phyloP scores from a whole-genome alignment of 495 filamentous ascomycete species.

The Collariella sp. region DNA sequence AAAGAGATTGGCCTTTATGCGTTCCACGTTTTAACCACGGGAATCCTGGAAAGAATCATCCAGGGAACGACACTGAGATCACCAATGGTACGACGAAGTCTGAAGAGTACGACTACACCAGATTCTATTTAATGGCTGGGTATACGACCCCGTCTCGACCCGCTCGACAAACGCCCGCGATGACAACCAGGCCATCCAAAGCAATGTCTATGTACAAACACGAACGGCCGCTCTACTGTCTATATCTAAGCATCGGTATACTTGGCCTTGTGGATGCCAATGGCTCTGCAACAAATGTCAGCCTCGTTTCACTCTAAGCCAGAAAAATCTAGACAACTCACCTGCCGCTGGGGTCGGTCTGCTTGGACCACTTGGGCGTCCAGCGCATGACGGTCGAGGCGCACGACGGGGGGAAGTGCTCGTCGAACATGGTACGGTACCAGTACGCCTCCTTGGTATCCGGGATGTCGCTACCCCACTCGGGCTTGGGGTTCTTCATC shows the following conservation, averaged over 20 bases:
- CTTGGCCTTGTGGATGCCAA: slow-evolving; percentile 59
- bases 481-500: slow-evolving; percentile 91
- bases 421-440: slow-evolving; percentile 97
- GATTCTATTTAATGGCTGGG: background rate
- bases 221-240: background rate
- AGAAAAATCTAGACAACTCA: slow-evolving; percentile 34
- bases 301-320: background rate
- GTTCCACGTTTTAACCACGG: no score
- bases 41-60: no score
- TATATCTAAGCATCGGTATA: slow-evolving; percentile 43
- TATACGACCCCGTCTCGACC: background rate
- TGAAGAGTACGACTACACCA: no score
- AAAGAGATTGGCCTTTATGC: no score
- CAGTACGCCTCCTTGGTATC: slow-evolving; percentile 98
- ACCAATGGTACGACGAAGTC: no score
- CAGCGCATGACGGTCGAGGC: slow-evolving; percentile 91
- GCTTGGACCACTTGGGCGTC: slow-evolving; percentile 96
- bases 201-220: slow-evolving; percentile 2
- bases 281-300: slow-evolving; percentile 46
- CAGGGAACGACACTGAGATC: no score
- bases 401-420: slow-evolving; percentile 89
- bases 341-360: slow-evolving; percentile 90
- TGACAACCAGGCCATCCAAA: background rate
- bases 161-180: background rate
- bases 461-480: slow-evolving; percentile 85